Evolutionary conservation across 345 rosid species (phyloP), one percentile per base, ranked within the genome.

Genomic region (Laguncularia racemosa): DNA sequence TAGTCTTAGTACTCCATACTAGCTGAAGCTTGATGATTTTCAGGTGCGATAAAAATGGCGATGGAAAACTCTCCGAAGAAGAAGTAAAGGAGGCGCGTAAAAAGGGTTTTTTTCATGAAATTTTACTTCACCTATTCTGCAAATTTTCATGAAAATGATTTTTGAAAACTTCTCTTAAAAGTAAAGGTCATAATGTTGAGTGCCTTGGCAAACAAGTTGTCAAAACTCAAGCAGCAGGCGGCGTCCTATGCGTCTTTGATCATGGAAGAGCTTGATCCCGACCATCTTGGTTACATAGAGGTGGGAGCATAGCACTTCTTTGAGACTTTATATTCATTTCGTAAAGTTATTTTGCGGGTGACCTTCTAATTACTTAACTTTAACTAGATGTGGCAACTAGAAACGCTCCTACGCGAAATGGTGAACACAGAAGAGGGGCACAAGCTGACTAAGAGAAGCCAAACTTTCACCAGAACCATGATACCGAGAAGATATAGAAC

Each of bases 221-320:
- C 81, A n/a, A 87, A 82, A 52, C 85, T 89, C 0, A 89, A 87
- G 68, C 64, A 87, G 56, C 80, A 79, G 43, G 97, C 96, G 2
- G 66, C 64, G 0, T 40, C 78, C n/a, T 93, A 89, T 48, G 87
- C 99, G 13, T 57, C 87, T 64, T 69, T 93, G 52, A 93, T 93
- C 73, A 93, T 93, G 99, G 99, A 93, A 75, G 95, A 93, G 78
- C 95, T 93, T 15, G 99, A 93, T 56, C 99, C 99, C 6, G 97
- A 90, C 71, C 86, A 84, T 26, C 73, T 65, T 1, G 99, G 99
- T 60, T 83, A 87, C 58, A 93, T 93, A 48, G 99, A 90, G 95
- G 98, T 92, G 28, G 56, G 52, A 2, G 53, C 1, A 58, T 16
- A 17, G 14, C 15, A 33, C 20, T 20, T 20, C 11, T 28, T 67